Conservation (phyloP, 2,329 filamentous ascomycete genomes). For the Pseudogymnoascus sp. region DNA sequence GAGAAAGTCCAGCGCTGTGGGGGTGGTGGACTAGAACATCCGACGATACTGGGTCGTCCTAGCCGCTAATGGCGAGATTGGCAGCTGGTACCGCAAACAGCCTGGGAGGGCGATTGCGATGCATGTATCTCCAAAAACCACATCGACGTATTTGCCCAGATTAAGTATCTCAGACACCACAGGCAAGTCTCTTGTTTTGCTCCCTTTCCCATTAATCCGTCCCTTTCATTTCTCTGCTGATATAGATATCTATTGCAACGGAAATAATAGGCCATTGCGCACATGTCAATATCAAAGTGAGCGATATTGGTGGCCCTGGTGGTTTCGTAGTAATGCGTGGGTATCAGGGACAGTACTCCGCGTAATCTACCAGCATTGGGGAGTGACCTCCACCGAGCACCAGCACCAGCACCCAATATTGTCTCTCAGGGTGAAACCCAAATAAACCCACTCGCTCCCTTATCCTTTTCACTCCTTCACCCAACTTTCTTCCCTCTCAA, state of each 20-base stretch:
- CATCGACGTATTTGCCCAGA: neutral
- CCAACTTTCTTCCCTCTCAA: neutral
- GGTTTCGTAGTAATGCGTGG: neutral
- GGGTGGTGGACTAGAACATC: neutral
- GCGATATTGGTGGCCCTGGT: neutral
- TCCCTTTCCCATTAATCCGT: neutral
- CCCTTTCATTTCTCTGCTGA: neutral
- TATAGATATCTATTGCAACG: neutral
- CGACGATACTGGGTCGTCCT: neutral
- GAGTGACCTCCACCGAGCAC: neutral
- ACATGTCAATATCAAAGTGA: neutral
- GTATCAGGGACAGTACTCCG: neutral
- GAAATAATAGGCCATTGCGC: neutral
- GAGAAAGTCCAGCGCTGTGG: neutral
- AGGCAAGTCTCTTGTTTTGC: neutral
- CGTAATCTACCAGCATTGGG: neutral
- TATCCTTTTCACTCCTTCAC: neutral
- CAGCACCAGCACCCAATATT: neutral
- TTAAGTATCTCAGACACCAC: neutral
- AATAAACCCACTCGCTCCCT: neutral
- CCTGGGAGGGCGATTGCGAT: neutral
- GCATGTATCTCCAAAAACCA: neutral
- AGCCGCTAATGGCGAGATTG: slow-evolving; percentile 1
- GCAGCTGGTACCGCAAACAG: neutral
- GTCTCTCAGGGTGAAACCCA: slow-evolving; percentile 4